Base-by-base conservation (phyloP, 805 yeast species). In the Candida lessepsii region DNA sequence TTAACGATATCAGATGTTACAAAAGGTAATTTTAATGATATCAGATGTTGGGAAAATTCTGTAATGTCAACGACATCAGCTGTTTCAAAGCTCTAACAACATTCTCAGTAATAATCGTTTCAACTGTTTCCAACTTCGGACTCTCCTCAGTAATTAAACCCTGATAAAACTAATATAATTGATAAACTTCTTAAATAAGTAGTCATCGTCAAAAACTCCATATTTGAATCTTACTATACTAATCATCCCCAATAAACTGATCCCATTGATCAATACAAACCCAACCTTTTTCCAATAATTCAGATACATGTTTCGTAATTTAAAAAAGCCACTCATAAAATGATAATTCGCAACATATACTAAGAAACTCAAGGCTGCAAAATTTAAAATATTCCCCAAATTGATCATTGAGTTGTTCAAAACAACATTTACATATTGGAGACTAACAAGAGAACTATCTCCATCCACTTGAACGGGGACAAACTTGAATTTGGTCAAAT, bases 381-480 rank as follows among this genome's bases (percentile, higher is more conserved):
- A 61, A 34, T 65, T 61, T 4, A 64, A 5, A 8, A 39, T 24
- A 6, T 58, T 58, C 1, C 64, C 65, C 19, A 46, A 25, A 20
- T 38, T 37, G 16, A 49, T 30, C 7, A 47, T 35, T 7, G 58
- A 49, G 23, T 38, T 30, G 30, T 45, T 45, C 14, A 47, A 34
- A 4, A 42, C 37, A 9, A 32, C 35, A 24, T 39, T 49, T 8
- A 83, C 63, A 50, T 68, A 83, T 7, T 74, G 72, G 31, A 85
- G 58, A 31, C 64, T 71, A 15, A 85, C 58, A 40, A 74, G 60
- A 1, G 81, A 70, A 2, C 83, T 75, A 56, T 83, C 91, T 1
- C 87, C 89, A 42, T 81, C 85, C 1, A 78, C 63, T 2, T 51
- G 13, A n/a, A 66, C 19, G 0, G 91, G 89, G 0, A 65, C 62